These are phyloP conservation scores for Helianthus tuberosus DNA, from an alignment of 129 eudicot species.

Conservation along the genomic window DNA sequence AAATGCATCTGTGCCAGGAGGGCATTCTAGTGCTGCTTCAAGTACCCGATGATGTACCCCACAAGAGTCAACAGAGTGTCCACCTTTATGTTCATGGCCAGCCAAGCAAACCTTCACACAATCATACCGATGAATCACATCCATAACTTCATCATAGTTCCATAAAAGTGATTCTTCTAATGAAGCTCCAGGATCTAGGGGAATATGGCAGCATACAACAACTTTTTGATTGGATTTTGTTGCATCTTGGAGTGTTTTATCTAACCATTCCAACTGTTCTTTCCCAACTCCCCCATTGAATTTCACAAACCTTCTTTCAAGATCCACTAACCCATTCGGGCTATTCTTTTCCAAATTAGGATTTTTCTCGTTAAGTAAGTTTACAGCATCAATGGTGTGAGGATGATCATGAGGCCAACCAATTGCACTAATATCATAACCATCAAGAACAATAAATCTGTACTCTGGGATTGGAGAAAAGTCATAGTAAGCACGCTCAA, in stretches of 20 bases:
- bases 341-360: conserved; percentile 90
- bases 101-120: conserved; percentile 92
- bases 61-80: conserved; percentile 70
- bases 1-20: conserved; percentile 80
- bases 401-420: conserved; percentile 97
- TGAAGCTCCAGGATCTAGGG: conserved; percentile 69
- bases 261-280: conserved; percentile 87
- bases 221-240: conserved; percentile 68
- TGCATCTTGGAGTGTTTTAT: conserved; percentile 62
- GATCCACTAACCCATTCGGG: conserved; percentile 70
- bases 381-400: conserved; percentile 59
- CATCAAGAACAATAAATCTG: conserved; percentile 90
- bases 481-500: conserved; percentile 71
- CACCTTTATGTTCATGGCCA: conserved; percentile 87
- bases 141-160: conserved; percentile 95
- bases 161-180: conserved; percentile 66
- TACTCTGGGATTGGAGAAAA: conserved; percentile 84
- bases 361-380: conserved; percentile 61
- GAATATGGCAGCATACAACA: conserved; percentile 79
- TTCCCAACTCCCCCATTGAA: conserved; percentile 91
- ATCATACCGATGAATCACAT: conserved; percentile 69
- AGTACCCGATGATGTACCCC: conserved; percentile 95
- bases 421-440: conserved; percentile 87
- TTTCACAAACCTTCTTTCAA: conserved; percentile 75
- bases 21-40: conserved; percentile 96